Conservation (phyloP, 2,329 filamentous ascomycete genomes). For the Fusarium pseudonygamai region DNA sequence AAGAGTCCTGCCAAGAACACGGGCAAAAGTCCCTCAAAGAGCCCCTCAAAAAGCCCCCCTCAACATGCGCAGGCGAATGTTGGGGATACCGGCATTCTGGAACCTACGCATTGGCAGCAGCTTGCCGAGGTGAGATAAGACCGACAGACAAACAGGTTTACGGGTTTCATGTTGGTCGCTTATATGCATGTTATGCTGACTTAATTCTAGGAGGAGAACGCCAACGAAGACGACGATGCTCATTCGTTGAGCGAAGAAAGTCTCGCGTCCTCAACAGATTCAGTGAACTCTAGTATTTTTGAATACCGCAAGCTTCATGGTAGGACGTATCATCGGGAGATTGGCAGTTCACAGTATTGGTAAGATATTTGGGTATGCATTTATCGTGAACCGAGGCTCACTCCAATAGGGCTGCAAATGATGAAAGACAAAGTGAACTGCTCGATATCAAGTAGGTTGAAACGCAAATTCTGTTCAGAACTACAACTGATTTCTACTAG, state of each 20-base stretch:
- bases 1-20: not conserved
- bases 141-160: not conserved
- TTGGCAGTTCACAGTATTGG: constrained; percentile 16
- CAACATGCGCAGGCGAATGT: not conserved
- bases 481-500: not conserved
- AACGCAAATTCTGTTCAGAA: rapidly evolving
- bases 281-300: constrained; percentile 6
- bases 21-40: not conserved
- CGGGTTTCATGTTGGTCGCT: not conserved
- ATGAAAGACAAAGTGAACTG: constrained; percentile 8
- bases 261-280: constrained; percentile 3
- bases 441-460: constrained; percentile 6
- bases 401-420: not conserved
- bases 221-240: not conserved
- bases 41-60: constrained; percentile 12
- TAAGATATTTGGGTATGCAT: not conserved
- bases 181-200: not conserved
- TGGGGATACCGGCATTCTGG: not conserved
- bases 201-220: not conserved
- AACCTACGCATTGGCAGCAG: constrained; percentile 17
- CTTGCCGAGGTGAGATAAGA: constrained; percentile 3
- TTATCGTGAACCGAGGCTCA: not conserved
- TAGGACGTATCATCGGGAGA: constrained; percentile 12
- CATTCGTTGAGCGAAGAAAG: constrained; percentile 3
- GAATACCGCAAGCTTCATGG: constrained; percentile 20